Conservation (phyloP, 768 basidiomycete genomes). For the Rhodotorula toruloides region DNA sequence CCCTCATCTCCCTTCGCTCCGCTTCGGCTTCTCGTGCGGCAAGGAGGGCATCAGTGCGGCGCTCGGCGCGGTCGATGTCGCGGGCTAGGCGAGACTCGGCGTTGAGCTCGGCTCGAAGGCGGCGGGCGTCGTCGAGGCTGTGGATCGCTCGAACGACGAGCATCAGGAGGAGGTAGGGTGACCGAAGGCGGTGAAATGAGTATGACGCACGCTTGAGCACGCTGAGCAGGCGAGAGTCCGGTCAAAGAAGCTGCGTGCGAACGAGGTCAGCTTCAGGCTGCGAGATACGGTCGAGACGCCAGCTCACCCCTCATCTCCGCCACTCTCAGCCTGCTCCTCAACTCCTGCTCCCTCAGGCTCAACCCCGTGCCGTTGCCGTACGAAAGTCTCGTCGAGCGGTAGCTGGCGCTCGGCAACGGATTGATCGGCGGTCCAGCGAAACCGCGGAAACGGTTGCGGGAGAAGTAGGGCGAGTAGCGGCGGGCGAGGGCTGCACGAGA, state of each 20-base stretch:
- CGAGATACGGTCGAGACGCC: not conserved
- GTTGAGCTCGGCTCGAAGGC: conserved; percentile 7
- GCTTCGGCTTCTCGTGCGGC: not conserved
- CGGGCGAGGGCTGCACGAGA: conserved; percentile 13
- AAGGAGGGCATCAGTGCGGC: not conserved
- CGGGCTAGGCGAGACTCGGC: not conserved
- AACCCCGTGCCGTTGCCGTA: not conserved
- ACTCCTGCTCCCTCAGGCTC: conserved; percentile 13
- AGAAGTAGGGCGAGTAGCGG: conserved; percentile 27
- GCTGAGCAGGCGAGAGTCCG: conserved; percentile 3
- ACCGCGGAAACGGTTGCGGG: conserved; percentile 1
- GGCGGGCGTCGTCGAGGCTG: conserved; percentile 17
- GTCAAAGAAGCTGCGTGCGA: conserved; percentile 11
- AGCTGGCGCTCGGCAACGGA: not conserved
- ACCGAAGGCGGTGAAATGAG: too few species aligned
- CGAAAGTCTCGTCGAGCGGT: not conserved
- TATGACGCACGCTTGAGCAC: conserved; percentile 26
- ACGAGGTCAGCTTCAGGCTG: not conserved
- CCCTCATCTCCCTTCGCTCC: not conserved
- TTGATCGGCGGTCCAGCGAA: not conserved
- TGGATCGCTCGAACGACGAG: too few species aligned
- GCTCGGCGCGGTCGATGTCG: conserved; percentile 6
- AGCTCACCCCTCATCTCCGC: conserved; percentile 28
- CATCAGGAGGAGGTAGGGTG: too few species aligned
- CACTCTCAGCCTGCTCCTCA: conserved; percentile 11